These are phyloP conservation scores for Saitozyma sp. DNA, from an alignment of 768 basidiomycete species.

Conservation along the genomic window DNA sequence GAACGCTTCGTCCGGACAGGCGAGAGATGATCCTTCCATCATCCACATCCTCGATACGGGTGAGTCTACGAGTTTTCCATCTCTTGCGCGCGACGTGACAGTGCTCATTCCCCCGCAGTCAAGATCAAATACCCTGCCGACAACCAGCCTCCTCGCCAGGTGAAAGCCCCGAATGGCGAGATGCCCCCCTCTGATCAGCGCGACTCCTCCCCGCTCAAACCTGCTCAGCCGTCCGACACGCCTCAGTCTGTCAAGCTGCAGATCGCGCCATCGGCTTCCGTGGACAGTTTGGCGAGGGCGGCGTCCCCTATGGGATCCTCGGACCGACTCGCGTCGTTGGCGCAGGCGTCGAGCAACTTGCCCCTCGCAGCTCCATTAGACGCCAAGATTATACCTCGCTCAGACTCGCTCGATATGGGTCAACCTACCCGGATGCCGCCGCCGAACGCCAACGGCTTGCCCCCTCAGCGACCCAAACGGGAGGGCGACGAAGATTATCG, in stretches of 20 bases:
- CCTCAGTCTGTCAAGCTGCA: conserved; percentile 19
- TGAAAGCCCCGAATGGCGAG: conserved; percentile 8
- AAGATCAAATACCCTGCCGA: conserved; percentile 22
- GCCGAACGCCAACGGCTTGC: conserved; percentile 50
- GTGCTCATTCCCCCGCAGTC: conserved; percentile 49
- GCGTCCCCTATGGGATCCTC: conserved; percentile 23
- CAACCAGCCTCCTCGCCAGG: conserved; percentile 21
- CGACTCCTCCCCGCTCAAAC: conserved; percentile 15
- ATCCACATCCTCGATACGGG: conserved; percentile 96
- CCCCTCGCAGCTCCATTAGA: conserved; percentile 22
- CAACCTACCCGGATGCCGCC: background rate
- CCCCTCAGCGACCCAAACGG: conserved; percentile 51
- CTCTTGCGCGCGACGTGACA: conserved; percentile 54
- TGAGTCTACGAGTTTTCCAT: conserved; percentile 55
- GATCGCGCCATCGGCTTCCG: conserved; percentile 22
- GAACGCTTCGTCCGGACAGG: conserved; percentile 62
- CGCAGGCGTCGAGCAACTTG: conserved; percentile 2
- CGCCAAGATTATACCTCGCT: conserved; percentile 17
- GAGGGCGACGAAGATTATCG: conserved; percentile 43
- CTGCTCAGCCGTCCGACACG: conserved; percentile 13
- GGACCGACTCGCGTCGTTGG: conserved; percentile 8
- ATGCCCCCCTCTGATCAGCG: background rate
- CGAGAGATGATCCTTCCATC: conserved; percentile 73
- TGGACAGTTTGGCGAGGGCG: conserved; percentile 26
- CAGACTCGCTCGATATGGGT: conserved; percentile 14